phyloP scores from a whole-genome alignment of 108 stramenopile species.

The Epipyxis sp. region DNA sequence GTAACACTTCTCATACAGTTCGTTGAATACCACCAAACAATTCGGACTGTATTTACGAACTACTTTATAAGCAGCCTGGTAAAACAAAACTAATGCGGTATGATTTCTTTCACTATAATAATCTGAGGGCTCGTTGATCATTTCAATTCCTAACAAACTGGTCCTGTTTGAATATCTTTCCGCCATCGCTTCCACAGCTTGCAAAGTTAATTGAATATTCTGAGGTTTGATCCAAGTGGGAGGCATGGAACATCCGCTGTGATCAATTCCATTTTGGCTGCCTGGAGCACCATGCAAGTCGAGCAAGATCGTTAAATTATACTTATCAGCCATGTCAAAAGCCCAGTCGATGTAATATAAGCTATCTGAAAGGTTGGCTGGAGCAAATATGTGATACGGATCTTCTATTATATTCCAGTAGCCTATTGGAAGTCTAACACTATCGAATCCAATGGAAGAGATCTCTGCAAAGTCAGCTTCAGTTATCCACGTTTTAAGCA shows the following conservation, averaged over 20 bases:
- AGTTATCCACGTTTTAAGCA: background rate
- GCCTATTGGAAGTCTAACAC: background rate
- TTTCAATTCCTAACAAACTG: background rate
- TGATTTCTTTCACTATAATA: background rate
- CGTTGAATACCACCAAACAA: conserved; percentile 24
- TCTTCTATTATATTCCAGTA: conserved; percentile 17
- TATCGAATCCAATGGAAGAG: background rate
- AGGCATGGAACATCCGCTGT: conserved; percentile 34
- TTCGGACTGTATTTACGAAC: background rate
- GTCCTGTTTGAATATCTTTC: background rate
- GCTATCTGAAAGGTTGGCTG: background rate
- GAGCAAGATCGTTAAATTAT: conserved; percentile 14
- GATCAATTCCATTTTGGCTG: conserved; percentile 55
- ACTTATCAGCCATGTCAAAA: background rate
- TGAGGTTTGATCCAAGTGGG: background rate
- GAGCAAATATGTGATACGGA: background rate
- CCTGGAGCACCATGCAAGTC: conserved; percentile 56
- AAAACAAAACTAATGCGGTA: background rate
- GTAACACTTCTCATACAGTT: background rate
- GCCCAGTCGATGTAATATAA: background rate
- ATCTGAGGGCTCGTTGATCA: conserved; percentile 9
- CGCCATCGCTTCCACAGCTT: background rate
- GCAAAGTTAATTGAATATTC: background rate
- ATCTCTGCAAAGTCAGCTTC: background rate
- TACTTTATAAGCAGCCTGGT: background rate